Evolutionary conservation across 495 filamentous ascomycete genomes (phyloP), one percentile per base, ranked within the genome.

Genomic region (Penicillium daleae): DNA sequence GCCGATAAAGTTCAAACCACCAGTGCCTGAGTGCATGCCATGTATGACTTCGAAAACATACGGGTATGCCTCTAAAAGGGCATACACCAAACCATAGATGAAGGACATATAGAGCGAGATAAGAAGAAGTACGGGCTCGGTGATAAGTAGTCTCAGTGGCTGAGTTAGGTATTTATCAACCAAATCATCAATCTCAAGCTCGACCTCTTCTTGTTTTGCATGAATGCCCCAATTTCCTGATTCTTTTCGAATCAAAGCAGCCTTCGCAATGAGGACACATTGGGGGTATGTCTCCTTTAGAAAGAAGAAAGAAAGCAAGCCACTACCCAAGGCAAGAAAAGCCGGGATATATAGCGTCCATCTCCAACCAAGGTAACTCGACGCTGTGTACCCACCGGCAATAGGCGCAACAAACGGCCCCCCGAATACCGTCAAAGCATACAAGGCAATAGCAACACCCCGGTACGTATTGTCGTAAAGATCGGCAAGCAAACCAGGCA

Each of bases 401-500:
- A 85, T 78, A 0, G 83, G 82, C 4, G 75, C 82, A 12, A 62
- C 66, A 33, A 76, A 77, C 0, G 84, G 83, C 0, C 84, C 81
- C 26, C 76, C 63, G 42, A 85, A 84, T 0, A 84, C 83, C 0
- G 79, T 76, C 49, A 77, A 67, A 12, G 82, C 77, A 42, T 85
- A 87, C 6, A 86, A 66, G 0, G 78, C 68, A 24, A 88, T 78
- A 2, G 84, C 80, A 0, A 77, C 63, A 0, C 83, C 79, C 8
- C 85, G 78, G n/a, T 76, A 74, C 0, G 71, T 68, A 9, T 80
- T 82, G 56, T 76, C 73, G 60, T 76, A 85, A 55, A 86, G 62
- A 60, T 87, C 84, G 0, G 82, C 77, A n/a, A 86, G 75, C 0
- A 82, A 76, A 0, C 77, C 82, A 0, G 78, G 82, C 3, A 84